Conservation (phyloP, 371 early-diverging fungal genomes). For the Rhizopus stolonifer region DNA sequence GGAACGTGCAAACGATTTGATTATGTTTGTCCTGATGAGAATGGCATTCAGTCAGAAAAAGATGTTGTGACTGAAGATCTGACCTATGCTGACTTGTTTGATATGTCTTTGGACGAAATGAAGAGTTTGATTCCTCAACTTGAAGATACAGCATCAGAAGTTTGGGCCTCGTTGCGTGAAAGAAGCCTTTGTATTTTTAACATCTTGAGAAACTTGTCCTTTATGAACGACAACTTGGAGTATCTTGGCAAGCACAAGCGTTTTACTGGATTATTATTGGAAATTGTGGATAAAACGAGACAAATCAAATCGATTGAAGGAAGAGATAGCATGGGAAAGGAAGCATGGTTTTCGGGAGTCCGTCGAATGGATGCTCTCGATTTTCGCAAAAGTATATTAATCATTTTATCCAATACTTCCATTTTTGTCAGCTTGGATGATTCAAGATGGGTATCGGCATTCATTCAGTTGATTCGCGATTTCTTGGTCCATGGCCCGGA, state of each 20-base stretch:
- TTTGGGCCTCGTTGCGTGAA: constrained; percentile 48
- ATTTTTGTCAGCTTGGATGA: constrained; percentile 39
- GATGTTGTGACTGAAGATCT: constrained; percentile 14
- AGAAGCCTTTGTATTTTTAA: constrained; percentile 53
- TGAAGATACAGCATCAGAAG: constrained; percentile 41
- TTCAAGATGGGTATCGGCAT: constrained; percentile 35
- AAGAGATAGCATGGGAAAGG: constrained; percentile 17
- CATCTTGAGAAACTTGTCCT: constrained; percentile 65
- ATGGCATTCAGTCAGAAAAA: background rate
- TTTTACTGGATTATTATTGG: constrained; percentile 42
- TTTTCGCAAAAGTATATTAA: constrained; percentile 55
- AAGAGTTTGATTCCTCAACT: constrained; percentile 49
- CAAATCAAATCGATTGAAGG: constrained; percentile 14
- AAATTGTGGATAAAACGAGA: constrained; percentile 19
- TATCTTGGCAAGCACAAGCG: constrained; percentile 58
- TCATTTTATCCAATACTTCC: constrained; percentile 54
- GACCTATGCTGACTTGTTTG: constrained; percentile 52
- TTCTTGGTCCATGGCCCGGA: constrained; percentile 55
- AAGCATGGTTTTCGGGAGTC: constrained; percentile 48
- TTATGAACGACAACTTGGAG: constrained; percentile 60
- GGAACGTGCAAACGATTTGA: constrained; percentile 26
- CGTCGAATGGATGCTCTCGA: constrained; percentile 57
- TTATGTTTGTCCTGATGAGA: background rate
- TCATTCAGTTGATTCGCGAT: constrained; percentile 49
- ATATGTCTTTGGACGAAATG: constrained; percentile 58